phyloP scores from a whole-genome alignment of 352 stramenopile species.

The Globisporangium nunn region DNA sequence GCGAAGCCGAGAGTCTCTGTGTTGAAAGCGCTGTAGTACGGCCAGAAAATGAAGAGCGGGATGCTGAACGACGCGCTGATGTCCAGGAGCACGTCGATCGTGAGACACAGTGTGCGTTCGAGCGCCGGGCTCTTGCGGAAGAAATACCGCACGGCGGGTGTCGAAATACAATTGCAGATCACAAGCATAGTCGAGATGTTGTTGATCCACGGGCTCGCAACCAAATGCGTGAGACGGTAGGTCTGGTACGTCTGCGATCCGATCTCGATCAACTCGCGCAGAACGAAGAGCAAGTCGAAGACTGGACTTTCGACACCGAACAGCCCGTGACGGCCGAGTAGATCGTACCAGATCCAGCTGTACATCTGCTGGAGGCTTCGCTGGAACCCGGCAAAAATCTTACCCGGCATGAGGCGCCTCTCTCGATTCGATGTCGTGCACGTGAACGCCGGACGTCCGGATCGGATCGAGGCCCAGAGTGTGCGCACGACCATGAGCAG shows the following conservation, averaged over 20 bases:
- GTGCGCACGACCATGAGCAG: conserved; percentile 5
- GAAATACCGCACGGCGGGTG: conserved; percentile 5
- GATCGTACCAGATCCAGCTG: conserved; percentile 6
- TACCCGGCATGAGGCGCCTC: neutral
- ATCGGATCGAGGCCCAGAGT: conserved; percentile 2
- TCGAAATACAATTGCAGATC: conserved; percentile 8
- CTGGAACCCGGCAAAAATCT: neutral
- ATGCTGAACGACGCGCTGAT: conserved; percentile 14
- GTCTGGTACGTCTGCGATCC: conserved; percentile 9
- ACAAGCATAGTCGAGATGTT: conserved; percentile 10
- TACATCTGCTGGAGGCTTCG: neutral
- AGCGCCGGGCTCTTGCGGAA: conserved; percentile 6
- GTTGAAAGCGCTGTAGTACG: conserved; percentile 10
- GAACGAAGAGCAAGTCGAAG: conserved; percentile 10
- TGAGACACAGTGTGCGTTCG: conserved; percentile 17
- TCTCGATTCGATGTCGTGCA: neutral
- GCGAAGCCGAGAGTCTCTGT: conserved; percentile 4
- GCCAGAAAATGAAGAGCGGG: conserved; percentile 8
- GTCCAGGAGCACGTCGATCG: conserved; percentile 19
- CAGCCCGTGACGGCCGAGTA: conserved; percentile 8
- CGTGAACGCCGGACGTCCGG: conserved; percentile 3
- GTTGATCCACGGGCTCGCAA: conserved; percentile 10
- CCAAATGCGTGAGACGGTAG: conserved; percentile 5
- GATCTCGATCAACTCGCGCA: conserved; percentile 13
- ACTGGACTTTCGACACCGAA: conserved; percentile 11